Conservation (phyloP, 768 basidiomycete genomes). For the Boletus edulis region DNA sequence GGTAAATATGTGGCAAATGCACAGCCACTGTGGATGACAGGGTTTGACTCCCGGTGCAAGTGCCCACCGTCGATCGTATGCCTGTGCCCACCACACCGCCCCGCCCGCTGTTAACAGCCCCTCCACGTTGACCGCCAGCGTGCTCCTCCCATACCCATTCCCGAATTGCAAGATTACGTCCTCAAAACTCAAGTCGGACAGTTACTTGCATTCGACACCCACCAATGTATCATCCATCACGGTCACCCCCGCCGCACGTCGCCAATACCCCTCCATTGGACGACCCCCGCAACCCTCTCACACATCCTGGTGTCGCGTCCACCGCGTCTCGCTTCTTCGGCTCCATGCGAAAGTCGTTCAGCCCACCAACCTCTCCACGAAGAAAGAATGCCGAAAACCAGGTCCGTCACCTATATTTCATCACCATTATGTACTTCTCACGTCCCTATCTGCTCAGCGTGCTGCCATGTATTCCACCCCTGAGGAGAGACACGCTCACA, state of each 20-base stretch:
- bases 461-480: slow-evolving; percentile 42
- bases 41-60: background rate
- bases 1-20: background rate
- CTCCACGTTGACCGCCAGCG: slow-evolving; percentile 3
- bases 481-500: slow-evolving; percentile 35
- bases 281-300: background rate
- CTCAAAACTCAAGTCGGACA: background rate
- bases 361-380: slow-evolving; percentile 18
- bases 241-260: slow-evolving; percentile 12
- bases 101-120: background rate
- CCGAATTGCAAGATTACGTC: background rate
- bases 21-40: slow-evolving; percentile 10
- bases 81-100: background rate
- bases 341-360: slow-evolving; percentile 32
- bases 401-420: slow-evolving; percentile 16
- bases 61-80: slow-evolving; percentile 9
- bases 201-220: background rate
- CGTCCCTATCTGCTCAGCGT: slow-evolving; percentile 16
- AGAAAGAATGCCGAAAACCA: slow-evolving; percentile 14
- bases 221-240: slow-evolving; percentile 18
- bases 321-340: slow-evolving; percentile 29
- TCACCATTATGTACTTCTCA: slow-evolving; percentile 5
- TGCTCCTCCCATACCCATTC: background rate
- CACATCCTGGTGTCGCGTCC: slow-evolving; percentile 12
- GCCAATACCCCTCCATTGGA: background rate